Evolutionary conservation across 2,329 filamentous ascomycete genomes (phyloP).

Genomic region (Curvularia spicifera): DNA sequence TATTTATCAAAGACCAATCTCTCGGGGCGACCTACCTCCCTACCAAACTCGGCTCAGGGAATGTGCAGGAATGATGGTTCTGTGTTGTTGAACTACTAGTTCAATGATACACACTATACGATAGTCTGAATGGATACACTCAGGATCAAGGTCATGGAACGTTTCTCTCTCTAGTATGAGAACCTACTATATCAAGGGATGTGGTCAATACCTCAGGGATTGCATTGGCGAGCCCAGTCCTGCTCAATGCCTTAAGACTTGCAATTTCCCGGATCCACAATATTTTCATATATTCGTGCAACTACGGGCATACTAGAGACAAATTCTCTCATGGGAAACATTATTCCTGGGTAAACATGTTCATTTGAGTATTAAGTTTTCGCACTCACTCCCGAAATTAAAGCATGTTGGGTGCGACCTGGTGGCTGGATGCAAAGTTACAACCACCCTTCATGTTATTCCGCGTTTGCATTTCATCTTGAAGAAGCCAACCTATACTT

Average conservation of each 20-base stretch:
- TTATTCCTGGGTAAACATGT: neutral
- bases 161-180: neutral
- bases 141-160: neutral
- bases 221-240: neutral
- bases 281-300: neutral
- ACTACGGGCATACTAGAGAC: neutral
- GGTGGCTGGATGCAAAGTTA: neutral
- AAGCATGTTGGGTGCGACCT: neutral
- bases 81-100: neutral
- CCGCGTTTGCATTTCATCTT: neutral
- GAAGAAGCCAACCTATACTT: neutral
- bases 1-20: neutral
- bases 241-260: neutral
- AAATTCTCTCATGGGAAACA: neutral
- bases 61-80: neutral
- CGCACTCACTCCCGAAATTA: neutral
- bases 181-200: too few relatives aligned
- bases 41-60: neutral
- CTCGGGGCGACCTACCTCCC: neutral
- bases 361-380: neutral
- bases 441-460: neutral
- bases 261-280: neutral
- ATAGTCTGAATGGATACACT: neutral
- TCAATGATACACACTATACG: neutral
- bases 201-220: neutral